Conservation (phyloP, 176 grass and related monocot species). For the Oryza brachyantha region DNA sequence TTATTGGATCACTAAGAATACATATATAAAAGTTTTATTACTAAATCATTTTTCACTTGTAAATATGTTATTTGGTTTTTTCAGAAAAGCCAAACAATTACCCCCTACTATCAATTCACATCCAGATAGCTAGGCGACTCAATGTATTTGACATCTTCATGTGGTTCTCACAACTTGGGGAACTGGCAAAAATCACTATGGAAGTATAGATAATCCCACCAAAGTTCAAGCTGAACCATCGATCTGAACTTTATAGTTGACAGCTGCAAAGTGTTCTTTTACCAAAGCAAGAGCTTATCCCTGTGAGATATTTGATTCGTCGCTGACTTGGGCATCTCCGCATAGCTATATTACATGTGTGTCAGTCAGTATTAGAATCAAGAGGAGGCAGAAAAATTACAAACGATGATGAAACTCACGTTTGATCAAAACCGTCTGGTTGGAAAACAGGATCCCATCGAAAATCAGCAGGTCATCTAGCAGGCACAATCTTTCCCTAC, state of each 20-base stretch:
- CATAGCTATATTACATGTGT: constrained; percentile 56
- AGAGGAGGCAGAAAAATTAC: not conserved
- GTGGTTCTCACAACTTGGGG: not conserved
- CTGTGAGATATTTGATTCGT: constrained; percentile 97
- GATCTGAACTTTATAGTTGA: constrained; percentile 53
- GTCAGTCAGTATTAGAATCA: not conserved
- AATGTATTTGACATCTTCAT: not conserved
- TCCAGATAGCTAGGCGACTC: not conserved
- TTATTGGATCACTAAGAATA: too few relatives aligned
- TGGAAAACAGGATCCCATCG: constrained; percentile 96
- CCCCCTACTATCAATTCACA: not conserved
- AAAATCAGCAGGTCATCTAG: constrained; percentile 84
- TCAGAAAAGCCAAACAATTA: too few relatives aligned
- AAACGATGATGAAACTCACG: constrained; percentile 39
- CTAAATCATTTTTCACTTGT: too few relatives aligned
- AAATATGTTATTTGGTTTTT: too few relatives aligned
- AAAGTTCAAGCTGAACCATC: constrained; percentile 37
- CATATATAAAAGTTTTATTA: too few relatives aligned
- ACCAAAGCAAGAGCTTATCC: constrained; percentile 72
- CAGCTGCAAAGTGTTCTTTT: constrained; percentile 77
- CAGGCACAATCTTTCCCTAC: constrained; percentile 81
- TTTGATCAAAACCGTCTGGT: constrained; percentile 87
- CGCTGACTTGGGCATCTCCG: constrained; percentile 86
- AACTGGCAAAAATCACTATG: not conserved
- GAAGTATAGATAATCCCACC: too few relatives aligned